Conservation (phyloP, 2,329 filamentous ascomycete genomes). For the Boeremia exigua region DNA sequence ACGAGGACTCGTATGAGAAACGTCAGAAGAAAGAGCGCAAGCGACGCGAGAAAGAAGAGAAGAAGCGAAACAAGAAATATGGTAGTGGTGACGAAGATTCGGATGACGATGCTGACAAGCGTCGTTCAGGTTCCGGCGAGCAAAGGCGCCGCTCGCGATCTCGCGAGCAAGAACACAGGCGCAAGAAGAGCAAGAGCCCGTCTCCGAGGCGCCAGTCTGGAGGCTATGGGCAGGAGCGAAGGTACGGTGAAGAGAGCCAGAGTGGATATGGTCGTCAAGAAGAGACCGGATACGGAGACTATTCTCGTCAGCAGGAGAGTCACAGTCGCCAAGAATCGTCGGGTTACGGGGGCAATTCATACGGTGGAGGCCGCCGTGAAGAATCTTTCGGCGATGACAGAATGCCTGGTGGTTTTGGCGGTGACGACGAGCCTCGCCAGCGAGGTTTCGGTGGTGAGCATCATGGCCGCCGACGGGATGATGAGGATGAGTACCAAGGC, state of each 20-base stretch:
- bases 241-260: slow-evolving; percentile 28
- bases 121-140: slow-evolving; percentile 28
- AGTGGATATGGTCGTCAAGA: slow-evolving; percentile 8
- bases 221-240: slow-evolving; percentile 27
- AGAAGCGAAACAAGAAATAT: slow-evolving; percentile 47
- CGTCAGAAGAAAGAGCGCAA: slow-evolving; percentile 20
- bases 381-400: slow-evolving; percentile 19
- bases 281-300: slow-evolving; percentile 6
- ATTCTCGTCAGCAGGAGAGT: slow-evolving; percentile 6
- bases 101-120: slow-evolving; percentile 34
- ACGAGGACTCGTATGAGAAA: slow-evolving; percentile 35
- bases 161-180: slow-evolving; percentile 17
- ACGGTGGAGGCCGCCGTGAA: slow-evolving; percentile 11
- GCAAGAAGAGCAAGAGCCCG: slow-evolving; percentile 25
- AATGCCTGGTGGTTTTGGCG: slow-evolving; percentile 23
- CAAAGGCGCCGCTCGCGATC: slow-evolving; percentile 18
- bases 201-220: slow-evolving; percentile 28
- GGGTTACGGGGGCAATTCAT: slow-evolving; percentile 8
- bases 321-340: slow-evolving; percentile 20
- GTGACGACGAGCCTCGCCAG: slow-evolving; percentile 21
- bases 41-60: slow-evolving; percentile 42
- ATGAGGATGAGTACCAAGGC: slow-evolving; percentile 13
- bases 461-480: slow-evolving; percentile 7
- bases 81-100: slow-evolving; percentile 39
- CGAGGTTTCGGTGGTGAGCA: slow-evolving; percentile 17